A percentile compares a stretch with the other conserved stretches of the same genome.
These are phyloP conservation scores for Penicillium sp. DNA, from an alignment of 2,329 filamentous ascomycete genomes.

Conservation along the genomic window DNA sequence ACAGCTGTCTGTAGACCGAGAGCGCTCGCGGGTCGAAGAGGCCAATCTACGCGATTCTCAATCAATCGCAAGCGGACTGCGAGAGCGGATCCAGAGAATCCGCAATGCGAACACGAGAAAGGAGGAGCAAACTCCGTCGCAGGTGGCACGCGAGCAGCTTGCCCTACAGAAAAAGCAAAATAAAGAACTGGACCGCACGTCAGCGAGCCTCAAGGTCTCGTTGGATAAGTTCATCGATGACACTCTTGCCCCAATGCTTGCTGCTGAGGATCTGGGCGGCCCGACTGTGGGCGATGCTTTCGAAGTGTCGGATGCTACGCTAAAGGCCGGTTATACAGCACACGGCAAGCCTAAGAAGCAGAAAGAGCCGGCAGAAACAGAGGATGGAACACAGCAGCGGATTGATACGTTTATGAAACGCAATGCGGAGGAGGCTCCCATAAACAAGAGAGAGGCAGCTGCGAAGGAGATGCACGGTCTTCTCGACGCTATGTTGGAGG, in stretches of 20 bases:
- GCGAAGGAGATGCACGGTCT: slow-evolving; percentile 42
- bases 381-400: slow-evolving; percentile 36
- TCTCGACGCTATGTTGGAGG: slow-evolving; percentile 41
- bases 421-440: slow-evolving; percentile 22
- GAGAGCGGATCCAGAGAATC: slow-evolving; percentile 52
- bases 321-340: slow-evolving; percentile 47
- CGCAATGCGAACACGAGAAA: slow-evolving; percentile 50
- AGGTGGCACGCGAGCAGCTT: slow-evolving; percentile 57
- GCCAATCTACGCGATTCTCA: slow-evolving; percentile 42
- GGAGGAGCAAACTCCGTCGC: slow-evolving; percentile 51
- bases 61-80: slow-evolving; percentile 41
- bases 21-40: slow-evolving; percentile 40
- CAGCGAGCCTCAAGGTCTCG: slow-evolving; percentile 52
- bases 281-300: slow-evolving; percentile 69
- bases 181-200: slow-evolving; percentile 53
- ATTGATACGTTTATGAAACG: slow-evolving; percentile 46
- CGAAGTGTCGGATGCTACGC: slow-evolving; percentile 51
- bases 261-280: slow-evolving; percentile 73
- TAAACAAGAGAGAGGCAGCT: slow-evolving; percentile 42
- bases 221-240: slow-evolving; percentile 64
- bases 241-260: slow-evolving; percentile 64
- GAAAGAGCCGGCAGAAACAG: slow-evolving; percentile 24
- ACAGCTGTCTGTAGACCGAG: slow-evolving; percentile 33
- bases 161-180: slow-evolving; percentile 53
- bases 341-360: slow-evolving; percentile 42